Percentiles rank a stretch among this genome's conserved stretches.
Conservation (phyloP, 2,329 filamentous ascomycete genomes). For the Stagonosporopsis cucurbitacearum region DNA sequence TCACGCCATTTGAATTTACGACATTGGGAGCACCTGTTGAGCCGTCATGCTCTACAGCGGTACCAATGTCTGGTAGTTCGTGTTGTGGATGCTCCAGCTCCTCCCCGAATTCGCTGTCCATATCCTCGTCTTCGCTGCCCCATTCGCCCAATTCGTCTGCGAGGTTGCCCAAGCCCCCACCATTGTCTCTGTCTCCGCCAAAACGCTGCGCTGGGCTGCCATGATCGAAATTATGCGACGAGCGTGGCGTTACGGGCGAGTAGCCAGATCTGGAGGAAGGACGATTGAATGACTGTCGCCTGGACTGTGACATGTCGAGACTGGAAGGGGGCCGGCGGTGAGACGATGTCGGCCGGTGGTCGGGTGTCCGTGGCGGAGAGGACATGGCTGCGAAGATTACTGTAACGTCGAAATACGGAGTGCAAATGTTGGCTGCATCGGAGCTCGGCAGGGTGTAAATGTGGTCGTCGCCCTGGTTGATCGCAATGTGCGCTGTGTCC, state of each 20-base stretch:
- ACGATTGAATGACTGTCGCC: conserved; percentile 48
- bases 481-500: conserved; percentile 20
- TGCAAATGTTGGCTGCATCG: conserved; percentile 12
- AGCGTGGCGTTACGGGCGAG: conserved; percentile 53
- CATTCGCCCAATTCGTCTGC: conserved; percentile 78
- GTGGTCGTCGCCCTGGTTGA: conserved; percentile 13
- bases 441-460: conserved; percentile 16
- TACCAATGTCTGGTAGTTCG: conserved; percentile 33
- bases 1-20: conserved; percentile 42
- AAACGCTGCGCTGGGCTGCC: conserved; percentile 48
- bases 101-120: conserved; percentile 50
- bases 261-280: conserved; percentile 51
- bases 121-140: conserved; percentile 65
- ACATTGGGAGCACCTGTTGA: conserved; percentile 30
- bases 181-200: conserved; percentile 49
- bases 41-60: conserved; percentile 46
- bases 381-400: conserved; percentile 38
- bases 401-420: conserved; percentile 10
- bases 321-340: conserved; percentile 51
- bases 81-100: conserved; percentile 39
- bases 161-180: conserved; percentile 72
- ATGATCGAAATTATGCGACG: conserved; percentile 50
- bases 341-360: conserved; percentile 44
- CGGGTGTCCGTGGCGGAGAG: conserved; percentile 52
- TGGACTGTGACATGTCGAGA: conserved; percentile 50